Evolutionary conservation across 495 filamentous ascomycete genomes (phyloP).

Genomic region (Oidiodendron maius): DNA sequence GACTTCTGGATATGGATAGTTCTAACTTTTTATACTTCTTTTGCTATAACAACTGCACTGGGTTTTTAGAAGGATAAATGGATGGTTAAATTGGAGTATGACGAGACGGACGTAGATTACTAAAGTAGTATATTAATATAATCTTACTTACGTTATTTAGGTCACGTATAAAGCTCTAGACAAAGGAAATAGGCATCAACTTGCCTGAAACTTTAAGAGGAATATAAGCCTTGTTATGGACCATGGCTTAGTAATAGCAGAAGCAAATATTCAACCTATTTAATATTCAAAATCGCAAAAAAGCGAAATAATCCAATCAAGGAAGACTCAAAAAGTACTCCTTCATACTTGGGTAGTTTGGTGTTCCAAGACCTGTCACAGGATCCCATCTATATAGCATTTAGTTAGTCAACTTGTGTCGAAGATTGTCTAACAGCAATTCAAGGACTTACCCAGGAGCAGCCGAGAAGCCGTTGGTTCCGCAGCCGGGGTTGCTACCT

Average conservation of each 20-base stretch:
- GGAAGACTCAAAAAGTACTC: constrained; percentile 25
- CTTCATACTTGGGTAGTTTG: constrained; percentile 22
- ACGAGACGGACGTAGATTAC: not conserved
- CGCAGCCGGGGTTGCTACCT: constrained; percentile 55
- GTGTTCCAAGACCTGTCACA: constrained; percentile 44
- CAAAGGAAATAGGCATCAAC: too few relatives aligned
- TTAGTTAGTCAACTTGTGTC: not conserved
- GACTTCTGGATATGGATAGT: too few relatives aligned
- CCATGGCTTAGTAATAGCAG: too few relatives aligned
- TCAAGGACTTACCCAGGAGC: constrained; percentile 57
- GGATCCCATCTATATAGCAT: constrained; percentile 63
- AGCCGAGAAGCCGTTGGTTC: constrained; percentile 46
- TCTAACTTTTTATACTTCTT: not conserved
- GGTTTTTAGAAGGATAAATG: not conserved
- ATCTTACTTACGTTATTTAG: too few relatives aligned
- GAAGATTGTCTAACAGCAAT: not conserved
- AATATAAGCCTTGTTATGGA: too few relatives aligned
- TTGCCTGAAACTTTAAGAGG: too few relatives aligned
- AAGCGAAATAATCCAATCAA: too few relatives aligned
- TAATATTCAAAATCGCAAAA: too few relatives aligned
- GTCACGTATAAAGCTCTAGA: too few relatives aligned
- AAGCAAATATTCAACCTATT: too few relatives aligned
- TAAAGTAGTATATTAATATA: too few relatives aligned
- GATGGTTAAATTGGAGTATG: not conserved
- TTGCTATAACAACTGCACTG: not conserved